Conservation (phyloP, 495 filamentous ascomycete species). For the Neurospora africana region DNA sequence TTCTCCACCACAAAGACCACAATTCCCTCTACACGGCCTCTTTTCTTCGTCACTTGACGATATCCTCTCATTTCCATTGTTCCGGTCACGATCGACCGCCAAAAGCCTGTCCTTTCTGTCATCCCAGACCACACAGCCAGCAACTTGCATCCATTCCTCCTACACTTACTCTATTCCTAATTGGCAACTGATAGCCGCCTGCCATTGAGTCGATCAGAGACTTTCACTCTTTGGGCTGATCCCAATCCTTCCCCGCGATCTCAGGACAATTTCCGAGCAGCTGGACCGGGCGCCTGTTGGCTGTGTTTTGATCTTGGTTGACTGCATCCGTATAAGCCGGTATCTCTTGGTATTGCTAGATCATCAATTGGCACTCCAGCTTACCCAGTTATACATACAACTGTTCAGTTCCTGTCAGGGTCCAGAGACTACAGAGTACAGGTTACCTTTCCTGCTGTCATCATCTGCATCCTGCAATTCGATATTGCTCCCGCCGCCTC, state of each 20-base stretch:
- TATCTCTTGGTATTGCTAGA: conserved; percentile 11
- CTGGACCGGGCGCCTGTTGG: conserved; percentile 17
- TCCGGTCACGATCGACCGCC: background rate
- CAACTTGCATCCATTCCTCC: background rate
- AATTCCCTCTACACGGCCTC: background rate
- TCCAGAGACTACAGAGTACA: background rate
- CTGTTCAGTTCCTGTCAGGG: background rate
- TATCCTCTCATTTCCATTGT: background rate
- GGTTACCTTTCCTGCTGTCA: background rate
- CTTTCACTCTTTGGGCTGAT: background rate
- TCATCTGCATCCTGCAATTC: background rate
- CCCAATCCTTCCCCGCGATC: background rate
- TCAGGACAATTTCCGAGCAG: conserved; percentile 5
- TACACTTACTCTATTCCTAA: background rate
- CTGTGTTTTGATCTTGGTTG: conserved; percentile 12
- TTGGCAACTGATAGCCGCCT: background rate
- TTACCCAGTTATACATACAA: too few species aligned
- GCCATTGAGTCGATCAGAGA: background rate
- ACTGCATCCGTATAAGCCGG: conserved; percentile 13
- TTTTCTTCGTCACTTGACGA: background rate
- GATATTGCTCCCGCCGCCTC: background rate
- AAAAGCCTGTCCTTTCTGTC: background rate
- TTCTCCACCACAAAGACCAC: background rate
- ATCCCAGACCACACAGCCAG: background rate
- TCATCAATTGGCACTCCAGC: background rate